A percentile compares a stretch with the other conserved stretches of the same genome.
Conservation (phyloP, 2,329 filamentous ascomycete genomes). For the Monilinia vaccinii-corymbosi region DNA sequence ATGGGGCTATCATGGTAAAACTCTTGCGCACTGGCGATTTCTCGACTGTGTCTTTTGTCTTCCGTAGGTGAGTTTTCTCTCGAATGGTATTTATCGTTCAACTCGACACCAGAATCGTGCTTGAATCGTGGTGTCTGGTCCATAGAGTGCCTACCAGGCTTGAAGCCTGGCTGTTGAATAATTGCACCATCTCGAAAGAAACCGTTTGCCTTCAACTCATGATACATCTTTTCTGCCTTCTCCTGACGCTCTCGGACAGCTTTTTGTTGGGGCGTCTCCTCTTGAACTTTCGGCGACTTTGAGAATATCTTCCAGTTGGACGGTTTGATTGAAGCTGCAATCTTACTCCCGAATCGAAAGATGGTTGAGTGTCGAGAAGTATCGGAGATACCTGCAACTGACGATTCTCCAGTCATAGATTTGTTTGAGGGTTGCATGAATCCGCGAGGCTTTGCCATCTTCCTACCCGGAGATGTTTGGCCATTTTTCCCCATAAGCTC, state of each 20-base stretch:
- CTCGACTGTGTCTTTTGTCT: conserved; percentile 23
- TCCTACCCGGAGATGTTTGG: conserved; percentile 10
- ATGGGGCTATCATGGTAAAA: conserved; percentile 6
- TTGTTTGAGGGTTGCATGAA: conserved; percentile 14
- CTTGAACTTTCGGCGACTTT: conserved; percentile 29
- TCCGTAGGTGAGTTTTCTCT: conserved; percentile 13
- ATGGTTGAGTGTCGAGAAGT: conserved; percentile 36
- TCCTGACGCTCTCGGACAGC: conserved; percentile 34
- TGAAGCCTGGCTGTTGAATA: conserved; percentile 25
- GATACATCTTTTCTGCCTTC: conserved; percentile 42
- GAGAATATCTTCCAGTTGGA: conserved; percentile 37
- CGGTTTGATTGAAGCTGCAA: conserved; percentile 45
- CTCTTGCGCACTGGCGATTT: conserved; percentile 19
- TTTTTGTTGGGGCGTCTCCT: conserved; percentile 34
- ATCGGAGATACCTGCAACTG: conserved; percentile 23
- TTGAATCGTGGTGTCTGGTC: conserved; percentile 12
- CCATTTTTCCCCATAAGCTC: conserved; percentile 1
- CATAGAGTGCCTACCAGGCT: neutral
- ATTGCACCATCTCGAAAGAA: conserved; percentile 30
- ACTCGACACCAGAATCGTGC: conserved; percentile 25
- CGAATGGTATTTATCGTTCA: conserved; percentile 13
- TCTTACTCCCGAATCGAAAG: conserved; percentile 45
- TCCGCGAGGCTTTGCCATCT: conserved; percentile 13
- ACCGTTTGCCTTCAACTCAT: conserved; percentile 43
- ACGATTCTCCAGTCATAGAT: conserved; percentile 16